Base-by-base conservation (phyloP, 257 asterid genomes). In the Solanum appendiculatum region DNA sequence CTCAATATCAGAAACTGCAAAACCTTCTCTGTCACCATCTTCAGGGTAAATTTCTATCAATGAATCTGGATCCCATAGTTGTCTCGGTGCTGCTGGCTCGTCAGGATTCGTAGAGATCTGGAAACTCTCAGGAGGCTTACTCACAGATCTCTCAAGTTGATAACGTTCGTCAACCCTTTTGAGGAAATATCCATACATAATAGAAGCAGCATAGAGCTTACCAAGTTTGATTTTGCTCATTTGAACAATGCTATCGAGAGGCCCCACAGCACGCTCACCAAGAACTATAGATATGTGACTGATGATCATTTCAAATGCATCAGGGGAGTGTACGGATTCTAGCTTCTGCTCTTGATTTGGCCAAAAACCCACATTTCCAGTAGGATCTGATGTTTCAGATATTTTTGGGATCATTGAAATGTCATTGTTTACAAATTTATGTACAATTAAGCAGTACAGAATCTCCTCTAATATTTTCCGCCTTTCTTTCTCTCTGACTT, bases 101-200 rank as follows among this genome's bases (percentile, higher is more conserved):
- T 73, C 86, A 84, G 29, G 89, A 87, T 72, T 46, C 73, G 14
- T 91, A 94, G 89, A 80, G 66, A 93, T 93, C 31, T 92, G 90
- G 56, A 92, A 93, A 81, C 93, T 96, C 86, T 93, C 94, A 3
- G 99, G 98, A 82, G 95, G 98, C 36, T 98, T 94, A 92, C 94
- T 93, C 99, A 96, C 92, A 23, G 98, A 92, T 89, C 94, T 92
- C 88, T 96, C 99, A 15, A 96, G 98, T 87, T 96, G 99, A 89
- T 93, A 96, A 90, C 99, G 91, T 88, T 95, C 98, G 58, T 96
- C 99, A n/a, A 96, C 99, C 91, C 99, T 90, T 87, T 94, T 91
- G 75, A 96, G 98, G 89, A 96, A 96, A 89, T 96, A 96, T 11
- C 98, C 98, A 34, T 96, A 96, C 99, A 96, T 96, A 48, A 95